phyloP scores from a whole-genome alignment of 208 protist species.

The Entamoeba moshkovskii region DNA sequence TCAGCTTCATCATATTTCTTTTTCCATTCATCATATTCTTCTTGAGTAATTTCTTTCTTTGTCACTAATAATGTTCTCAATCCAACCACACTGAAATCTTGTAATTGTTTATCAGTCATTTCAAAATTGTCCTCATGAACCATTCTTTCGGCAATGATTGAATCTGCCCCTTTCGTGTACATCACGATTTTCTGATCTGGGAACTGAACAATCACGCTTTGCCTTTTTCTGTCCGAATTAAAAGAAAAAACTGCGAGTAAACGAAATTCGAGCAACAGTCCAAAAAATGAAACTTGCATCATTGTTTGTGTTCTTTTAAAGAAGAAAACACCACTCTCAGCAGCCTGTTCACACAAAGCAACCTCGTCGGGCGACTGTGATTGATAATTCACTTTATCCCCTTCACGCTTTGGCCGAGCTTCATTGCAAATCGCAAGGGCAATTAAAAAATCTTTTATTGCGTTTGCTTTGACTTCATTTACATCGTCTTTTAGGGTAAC shows the following conservation, averaged over 20 bases:
- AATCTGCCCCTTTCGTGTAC: constrained; percentile 11
- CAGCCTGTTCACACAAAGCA: constrained; percentile 18
- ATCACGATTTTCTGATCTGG: neutral
- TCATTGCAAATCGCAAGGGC: neutral
- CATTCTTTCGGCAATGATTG: neutral
- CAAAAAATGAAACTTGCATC: neutral
- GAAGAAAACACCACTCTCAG: constrained; percentile 8
- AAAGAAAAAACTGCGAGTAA: constrained; percentile 16
- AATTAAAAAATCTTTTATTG: neutral
- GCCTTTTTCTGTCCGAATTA: constrained; percentile 14
- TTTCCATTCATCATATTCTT: neutral
- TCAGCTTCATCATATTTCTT: neutral
- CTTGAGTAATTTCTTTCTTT: neutral
- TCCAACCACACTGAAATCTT: neutral
- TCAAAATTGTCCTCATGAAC: neutral
- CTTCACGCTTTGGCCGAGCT: neutral
- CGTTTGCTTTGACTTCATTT: neutral
- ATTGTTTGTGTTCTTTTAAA: constrained; percentile 7
- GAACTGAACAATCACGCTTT: neutral
- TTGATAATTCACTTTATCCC: constrained; percentile 12
- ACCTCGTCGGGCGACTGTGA: constrained; percentile 29
- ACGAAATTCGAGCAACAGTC: constrained; percentile 34
- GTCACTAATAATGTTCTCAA: neutral
- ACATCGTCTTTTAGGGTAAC: neutral
- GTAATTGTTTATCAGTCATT: neutral